These are phyloP conservation scores for Nakaseomyces bracarensis DNA, from an alignment of 1,139 yeast species.

Conservation along the genomic window DNA sequence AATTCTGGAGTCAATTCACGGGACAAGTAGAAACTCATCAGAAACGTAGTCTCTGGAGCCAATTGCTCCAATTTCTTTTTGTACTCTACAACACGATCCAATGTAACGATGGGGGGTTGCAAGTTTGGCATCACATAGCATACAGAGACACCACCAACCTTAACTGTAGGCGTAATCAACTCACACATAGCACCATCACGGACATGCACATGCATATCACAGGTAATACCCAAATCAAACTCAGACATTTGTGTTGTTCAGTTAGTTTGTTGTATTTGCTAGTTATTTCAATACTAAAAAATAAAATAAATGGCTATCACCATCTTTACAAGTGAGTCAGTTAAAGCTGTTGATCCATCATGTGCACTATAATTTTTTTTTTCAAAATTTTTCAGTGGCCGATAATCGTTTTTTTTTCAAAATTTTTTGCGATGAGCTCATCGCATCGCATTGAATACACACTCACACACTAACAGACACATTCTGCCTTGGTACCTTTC, in stretches of 20 bases:
- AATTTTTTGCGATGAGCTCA: neutral
- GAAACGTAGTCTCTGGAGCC: constrained; percentile 76
- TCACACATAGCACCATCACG: constrained; percentile 93
- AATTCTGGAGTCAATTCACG: constrained; percentile 77
- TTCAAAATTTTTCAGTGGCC: neutral
- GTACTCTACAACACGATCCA: constrained; percentile 64
- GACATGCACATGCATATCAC: constrained; percentile 93
- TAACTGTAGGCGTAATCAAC: constrained; percentile 80
- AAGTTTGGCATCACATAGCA: constrained; percentile 96
- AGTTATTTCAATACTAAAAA: neutral
- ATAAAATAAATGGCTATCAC: neutral
- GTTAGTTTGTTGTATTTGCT: no score
- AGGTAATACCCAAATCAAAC: constrained; percentile 68
- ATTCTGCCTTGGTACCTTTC: no score
- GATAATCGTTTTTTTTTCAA: no score
- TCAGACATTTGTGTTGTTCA: constrained; percentile 12
- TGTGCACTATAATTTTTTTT: no score
- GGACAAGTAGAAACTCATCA: constrained; percentile 82
- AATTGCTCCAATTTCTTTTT: constrained; percentile 53
- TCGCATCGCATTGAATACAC: no score
- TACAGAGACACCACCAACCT: constrained; percentile 82
- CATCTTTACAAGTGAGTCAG: no score
- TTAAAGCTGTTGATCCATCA: no score
- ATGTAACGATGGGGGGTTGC: constrained; percentile 84
- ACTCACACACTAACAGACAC: no score